Percentiles rank a stretch among this genome's conserved stretches.
phyloP scores from a whole-genome alignment of 208 protist genomes.

The Vickermania spadyakhi region DNA sequence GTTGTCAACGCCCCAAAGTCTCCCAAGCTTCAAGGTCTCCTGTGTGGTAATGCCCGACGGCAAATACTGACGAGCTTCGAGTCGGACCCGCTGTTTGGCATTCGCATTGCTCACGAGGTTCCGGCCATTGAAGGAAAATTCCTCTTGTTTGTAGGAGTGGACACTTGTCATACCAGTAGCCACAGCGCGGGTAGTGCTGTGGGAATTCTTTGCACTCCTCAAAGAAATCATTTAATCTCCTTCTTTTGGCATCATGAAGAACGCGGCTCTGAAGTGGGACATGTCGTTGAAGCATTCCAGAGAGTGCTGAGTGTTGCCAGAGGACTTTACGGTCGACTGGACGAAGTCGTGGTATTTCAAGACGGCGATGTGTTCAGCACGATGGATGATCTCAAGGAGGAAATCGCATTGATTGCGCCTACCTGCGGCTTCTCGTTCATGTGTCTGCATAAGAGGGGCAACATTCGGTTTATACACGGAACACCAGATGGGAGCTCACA shows the following conservation, averaged over 20 bases:
- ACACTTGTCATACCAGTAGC: conserved; percentile 75
- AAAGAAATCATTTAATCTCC: conserved; percentile 51
- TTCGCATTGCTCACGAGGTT: conserved; percentile 52
- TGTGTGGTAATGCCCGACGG: conserved; percentile 27
- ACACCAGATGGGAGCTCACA: neutral
- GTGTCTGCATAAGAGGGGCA: conserved; percentile 86
- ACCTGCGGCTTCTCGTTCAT: conserved; percentile 81
- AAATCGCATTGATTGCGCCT: conserved; percentile 28
- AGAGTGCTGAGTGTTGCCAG: conserved; percentile 21
- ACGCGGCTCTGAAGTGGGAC: conserved; percentile 46
- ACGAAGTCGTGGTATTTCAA: conserved; percentile 84
- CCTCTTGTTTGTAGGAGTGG: conserved; percentile 74
- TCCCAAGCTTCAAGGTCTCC: conserved; percentile 19
- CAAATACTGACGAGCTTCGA: conserved; percentile 53
- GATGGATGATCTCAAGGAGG: conserved; percentile 40
- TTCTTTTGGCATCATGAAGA: conserved; percentile 73
- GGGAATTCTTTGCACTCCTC: conserved; percentile 45
- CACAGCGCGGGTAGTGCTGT: conserved; percentile 57
- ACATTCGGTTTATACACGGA: conserved; percentile 76
- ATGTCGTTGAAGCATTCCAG: conserved; percentile 50
- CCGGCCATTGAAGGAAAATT: conserved; percentile 39
- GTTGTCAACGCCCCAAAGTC: conserved; percentile 26
- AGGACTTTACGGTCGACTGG: conserved; percentile 46
- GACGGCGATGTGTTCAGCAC: conserved; percentile 84
- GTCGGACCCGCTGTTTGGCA: conserved; percentile 52